phyloP scores from a whole-genome alignment of 2,329 filamentous ascomycete species.

The Hortaea sp. region DNA sequence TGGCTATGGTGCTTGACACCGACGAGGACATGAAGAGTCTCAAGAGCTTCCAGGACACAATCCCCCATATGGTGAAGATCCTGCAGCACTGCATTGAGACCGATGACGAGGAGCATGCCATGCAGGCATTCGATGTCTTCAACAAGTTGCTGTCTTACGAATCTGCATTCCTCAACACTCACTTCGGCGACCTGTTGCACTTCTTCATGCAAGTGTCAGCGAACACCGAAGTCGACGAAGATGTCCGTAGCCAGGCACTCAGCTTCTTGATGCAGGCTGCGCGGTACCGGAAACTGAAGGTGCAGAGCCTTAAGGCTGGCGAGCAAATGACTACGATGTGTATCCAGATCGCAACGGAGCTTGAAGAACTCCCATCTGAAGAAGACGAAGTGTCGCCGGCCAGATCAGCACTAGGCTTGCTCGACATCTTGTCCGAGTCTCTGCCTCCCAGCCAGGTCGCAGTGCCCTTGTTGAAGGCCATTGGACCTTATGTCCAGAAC shows the following conservation, averaged over 20 bases:
- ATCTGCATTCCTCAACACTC: constrained; percentile 67
- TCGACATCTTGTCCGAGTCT: constrained; percentile 80
- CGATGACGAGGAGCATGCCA: constrained; percentile 68
- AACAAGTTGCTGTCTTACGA: constrained; percentile 90
- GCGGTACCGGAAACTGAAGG: constrained; percentile 87
- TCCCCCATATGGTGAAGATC: constrained; percentile 82
- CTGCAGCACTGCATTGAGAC: constrained; percentile 73
- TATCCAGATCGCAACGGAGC: constrained; percentile 81
- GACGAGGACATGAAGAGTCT: constrained; percentile 72
- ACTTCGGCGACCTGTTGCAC: constrained; percentile 80
- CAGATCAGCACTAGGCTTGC: constrained; percentile 71
- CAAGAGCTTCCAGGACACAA: constrained; percentile 63
- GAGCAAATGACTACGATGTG: constrained; percentile 79
- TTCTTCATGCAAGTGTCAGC: constrained; percentile 87
- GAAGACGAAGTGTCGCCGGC: constrained; percentile 82
- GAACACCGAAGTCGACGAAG: constrained; percentile 69
- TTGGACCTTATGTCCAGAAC: constrained; percentile 70
- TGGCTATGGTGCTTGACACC: constrained; percentile 77
- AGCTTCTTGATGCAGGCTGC: constrained; percentile 90
- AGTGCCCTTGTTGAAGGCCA: constrained; percentile 78
- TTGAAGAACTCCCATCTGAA: constrained; percentile 60
- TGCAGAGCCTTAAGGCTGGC: constrained; percentile 81
- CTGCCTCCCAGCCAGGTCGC: constrained; percentile 90
- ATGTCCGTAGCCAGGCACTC: constrained; percentile 79
- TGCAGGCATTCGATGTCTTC: constrained; percentile 92